Conservation (phyloP, 1,284 basidiomycete species). For the Rhodotorula sp. region DNA sequence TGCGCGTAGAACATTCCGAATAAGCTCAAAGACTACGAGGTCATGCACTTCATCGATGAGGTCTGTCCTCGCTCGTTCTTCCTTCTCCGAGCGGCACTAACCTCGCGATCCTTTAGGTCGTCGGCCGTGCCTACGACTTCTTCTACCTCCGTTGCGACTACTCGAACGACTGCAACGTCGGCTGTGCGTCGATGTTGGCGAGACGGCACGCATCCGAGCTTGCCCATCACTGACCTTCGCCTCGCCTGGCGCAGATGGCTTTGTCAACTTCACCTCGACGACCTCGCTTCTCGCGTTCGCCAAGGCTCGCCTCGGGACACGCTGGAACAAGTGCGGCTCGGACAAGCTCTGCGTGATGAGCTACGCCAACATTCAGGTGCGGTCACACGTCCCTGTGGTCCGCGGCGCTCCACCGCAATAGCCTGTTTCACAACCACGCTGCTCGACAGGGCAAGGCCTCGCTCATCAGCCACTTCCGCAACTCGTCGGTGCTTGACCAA, state of each 20-base stretch:
- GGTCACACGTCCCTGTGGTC: not conserved
- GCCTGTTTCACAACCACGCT: not conserved
- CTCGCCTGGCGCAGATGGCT: constrained; percentile 17
- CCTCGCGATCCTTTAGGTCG: constrained; percentile 1
- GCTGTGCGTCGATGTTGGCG: constrained; percentile 53
- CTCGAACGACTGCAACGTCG: constrained; percentile 69
- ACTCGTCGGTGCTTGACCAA: constrained; percentile 41
- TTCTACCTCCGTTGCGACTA: constrained; percentile 83
- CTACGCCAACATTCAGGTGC: constrained; percentile 41
- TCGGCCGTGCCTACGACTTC: constrained; percentile 63
- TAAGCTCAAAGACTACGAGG: constrained; percentile 75
- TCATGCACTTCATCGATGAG: constrained; percentile 66
- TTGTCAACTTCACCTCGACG: constrained; percentile 73
- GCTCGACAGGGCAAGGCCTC: constrained; percentile 70
- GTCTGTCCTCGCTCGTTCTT: constrained; percentile 57
- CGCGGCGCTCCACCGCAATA: not conserved
- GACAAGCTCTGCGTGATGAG: constrained; percentile 63
- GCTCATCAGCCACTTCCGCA: constrained; percentile 59
- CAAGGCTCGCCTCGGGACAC: constrained; percentile 65
- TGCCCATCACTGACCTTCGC: too few relatives aligned
- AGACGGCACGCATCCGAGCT: too few relatives aligned
- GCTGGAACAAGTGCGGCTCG: constrained; percentile 78
- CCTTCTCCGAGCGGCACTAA: constrained; percentile 61
- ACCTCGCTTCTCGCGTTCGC: constrained; percentile 68
- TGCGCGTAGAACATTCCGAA: constrained; percentile 76